Base-by-base conservation (phyloP, 306 rosid genomes). In the Sechiopsis laciniata region DNA sequence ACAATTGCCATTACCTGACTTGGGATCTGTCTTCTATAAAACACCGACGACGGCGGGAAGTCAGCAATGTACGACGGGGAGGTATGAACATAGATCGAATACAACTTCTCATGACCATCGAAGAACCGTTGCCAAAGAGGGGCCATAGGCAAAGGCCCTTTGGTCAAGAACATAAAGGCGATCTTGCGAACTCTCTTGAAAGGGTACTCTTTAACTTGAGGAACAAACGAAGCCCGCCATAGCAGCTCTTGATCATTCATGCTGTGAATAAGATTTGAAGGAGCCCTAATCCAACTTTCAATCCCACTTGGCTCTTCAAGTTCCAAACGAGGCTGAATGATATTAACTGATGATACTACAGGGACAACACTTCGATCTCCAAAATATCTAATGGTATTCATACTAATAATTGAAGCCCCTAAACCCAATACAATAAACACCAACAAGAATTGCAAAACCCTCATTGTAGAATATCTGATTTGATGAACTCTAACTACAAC, bases 141-240 rank as follows among this genome's bases (percentile, higher is more conserved):
- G 11, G 88, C 91, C 89, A 95, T 78, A 0, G 99, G 99, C 90
- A 95, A 80, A 10, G 92, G 97, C 59, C 99, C 99, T 76, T 91
- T 95, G 2, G 96, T 88, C 87, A 95, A 88, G 86, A 91, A 95
- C 99, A 95, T 95, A 84, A 95, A 95, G 42, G 99, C 99, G 75
- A 95, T 91, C 87, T 89, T 95, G 20, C 89, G 91, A 75, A 80
- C 84, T 85, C 99, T 89, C 71, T 80, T 74, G 61, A 85, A 88
- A 8, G 99, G 99, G 78, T 89, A 88, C 22, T n/a, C 70, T 74
- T 84, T 83, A 12, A 83, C 83, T 77, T 83, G 80, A 6, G 99
- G 87, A 77, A 54, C 85, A 71, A 78, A 77, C 37, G 99, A 86
- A 57, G 97, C 97, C 45, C 91, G 78, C 99, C 99, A 95, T 26